A percentile compares a stretch with the other conserved stretches of the same genome.
Evolutionary conservation across 495 filamentous ascomycete species (phyloP).

Genomic region (Penicillium steckii): DNA sequence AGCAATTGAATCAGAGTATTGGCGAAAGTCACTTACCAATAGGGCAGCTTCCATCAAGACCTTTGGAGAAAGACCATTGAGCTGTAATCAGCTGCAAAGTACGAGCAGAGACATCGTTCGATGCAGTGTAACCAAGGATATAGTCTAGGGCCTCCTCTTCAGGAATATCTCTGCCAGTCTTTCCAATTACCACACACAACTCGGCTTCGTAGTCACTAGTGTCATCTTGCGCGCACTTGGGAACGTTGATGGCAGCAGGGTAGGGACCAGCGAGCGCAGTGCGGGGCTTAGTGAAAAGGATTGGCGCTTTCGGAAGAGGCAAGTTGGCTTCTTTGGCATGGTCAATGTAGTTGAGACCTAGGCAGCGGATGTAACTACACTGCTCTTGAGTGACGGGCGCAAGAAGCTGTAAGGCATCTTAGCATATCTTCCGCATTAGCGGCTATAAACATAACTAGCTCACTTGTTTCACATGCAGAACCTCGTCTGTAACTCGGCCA

Average conservation of each 20-base stretch:
- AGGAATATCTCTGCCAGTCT: constrained; percentile 37
- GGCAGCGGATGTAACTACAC: constrained; percentile 39
- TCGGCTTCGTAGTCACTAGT: constrained; percentile 51
- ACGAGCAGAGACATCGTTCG: constrained; percentile 43
- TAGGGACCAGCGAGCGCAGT: constrained; percentile 42
- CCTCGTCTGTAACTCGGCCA: constrained; percentile 29
- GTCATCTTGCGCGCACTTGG: constrained; percentile 42
- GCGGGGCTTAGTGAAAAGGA: constrained; percentile 48
- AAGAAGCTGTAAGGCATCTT: constrained; percentile 35
- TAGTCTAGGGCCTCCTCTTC: constrained; percentile 40
- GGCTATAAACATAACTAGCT: not conserved
- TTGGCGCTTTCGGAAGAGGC: constrained; percentile 36
- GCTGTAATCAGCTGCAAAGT: constrained; percentile 28
- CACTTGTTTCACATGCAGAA: constrained; percentile 35
- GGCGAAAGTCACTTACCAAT: not conserved
- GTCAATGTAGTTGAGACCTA: constrained; percentile 47
- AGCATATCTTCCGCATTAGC: not conserved
- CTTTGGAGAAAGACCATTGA: constrained; percentile 1
- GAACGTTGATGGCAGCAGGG: constrained; percentile 41
- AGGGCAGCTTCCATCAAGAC: not conserved
- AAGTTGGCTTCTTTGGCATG: constrained; percentile 42
- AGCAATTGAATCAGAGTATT: not conserved
- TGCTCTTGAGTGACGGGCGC: constrained; percentile 31
- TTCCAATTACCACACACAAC: constrained; percentile 39
- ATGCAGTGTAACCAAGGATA: constrained; percentile 40